phyloP scores from a whole-genome alignment of 2,329 filamentous ascomycete genomes.

The Ophiostoma tasmaniense region DNA sequence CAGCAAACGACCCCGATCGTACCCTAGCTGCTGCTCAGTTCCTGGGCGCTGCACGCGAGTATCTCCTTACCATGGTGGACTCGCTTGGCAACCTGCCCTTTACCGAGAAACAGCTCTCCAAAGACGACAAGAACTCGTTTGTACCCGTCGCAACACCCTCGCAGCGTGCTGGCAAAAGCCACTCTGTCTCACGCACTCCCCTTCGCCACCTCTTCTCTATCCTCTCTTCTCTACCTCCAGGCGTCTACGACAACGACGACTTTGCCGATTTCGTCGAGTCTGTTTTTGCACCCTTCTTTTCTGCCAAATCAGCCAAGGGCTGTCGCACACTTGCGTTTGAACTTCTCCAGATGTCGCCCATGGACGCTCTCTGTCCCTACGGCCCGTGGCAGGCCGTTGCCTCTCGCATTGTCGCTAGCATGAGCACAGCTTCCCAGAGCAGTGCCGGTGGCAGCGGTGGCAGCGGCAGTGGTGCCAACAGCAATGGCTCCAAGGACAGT shows the following conservation, averaged over 20 bases:
- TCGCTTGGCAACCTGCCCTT: slow-evolving; percentile 53
- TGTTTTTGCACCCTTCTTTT: slow-evolving; percentile 52
- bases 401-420: slow-evolving; percentile 35
- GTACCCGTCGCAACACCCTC: slow-evolving; percentile 59
- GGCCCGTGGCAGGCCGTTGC: slow-evolving; percentile 46
- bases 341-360: slow-evolving; percentile 41
- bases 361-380: slow-evolving; percentile 37
- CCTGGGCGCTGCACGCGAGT: slow-evolving; percentile 44
- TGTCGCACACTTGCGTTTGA: slow-evolving; percentile 42
- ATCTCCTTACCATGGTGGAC: slow-evolving; percentile 40
- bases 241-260: slow-evolving; percentile 39
- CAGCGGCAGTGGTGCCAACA: slow-evolving; percentile 10
- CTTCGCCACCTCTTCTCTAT: slow-evolving; percentile 58
- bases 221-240: slow-evolving; percentile 43
- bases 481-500: neutral
- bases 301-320: slow-evolving; percentile 36
- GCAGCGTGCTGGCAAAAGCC: slow-evolving; percentile 45
- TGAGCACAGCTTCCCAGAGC: slow-evolving; percentile 35
- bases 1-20: slow-evolving; percentile 31
- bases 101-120: slow-evolving; percentile 50
- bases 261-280: slow-evolving; percentile 39
- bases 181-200: slow-evolving; percentile 47
- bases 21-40: slow-evolving; percentile 37
- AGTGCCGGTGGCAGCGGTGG: neutral
- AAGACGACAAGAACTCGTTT: slow-evolving; percentile 44